phyloP scores from a whole-genome alignment of 2,329 filamentous ascomycete genomes.

The Venturia carpophila region DNA sequence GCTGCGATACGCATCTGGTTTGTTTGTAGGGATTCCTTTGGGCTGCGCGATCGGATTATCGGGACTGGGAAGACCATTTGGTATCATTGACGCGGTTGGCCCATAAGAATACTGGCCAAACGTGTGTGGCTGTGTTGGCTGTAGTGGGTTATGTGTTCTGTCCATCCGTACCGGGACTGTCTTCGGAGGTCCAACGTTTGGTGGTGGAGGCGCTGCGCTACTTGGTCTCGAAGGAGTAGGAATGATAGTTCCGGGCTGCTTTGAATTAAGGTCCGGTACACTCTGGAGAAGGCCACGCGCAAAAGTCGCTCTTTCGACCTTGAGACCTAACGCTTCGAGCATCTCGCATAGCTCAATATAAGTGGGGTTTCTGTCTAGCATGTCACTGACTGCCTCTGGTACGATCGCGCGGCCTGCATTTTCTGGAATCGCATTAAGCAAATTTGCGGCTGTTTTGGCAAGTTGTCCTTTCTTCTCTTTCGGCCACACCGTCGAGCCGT shows the following conservation, averaged over 20 bases:
- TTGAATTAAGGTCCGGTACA: conserved; percentile 31
- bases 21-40: not conserved
- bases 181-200: not conserved
- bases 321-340: conserved; percentile 43
- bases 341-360: conserved; percentile 49
- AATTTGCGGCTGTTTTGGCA: conserved; percentile 42
- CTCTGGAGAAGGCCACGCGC: conserved; percentile 44
- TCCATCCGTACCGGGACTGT: not conserved
- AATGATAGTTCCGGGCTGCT: conserved; percentile 1
- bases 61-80: conserved; percentile 7
- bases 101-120: not conserved
- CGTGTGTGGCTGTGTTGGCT: not conserved
- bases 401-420: conserved; percentile 36
- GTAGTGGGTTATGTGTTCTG: not conserved
- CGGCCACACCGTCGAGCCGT: conserved; percentile 41
- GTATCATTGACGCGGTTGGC: not conserved
- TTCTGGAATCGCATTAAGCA: conserved; percentile 36
- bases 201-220: conserved; percentile 1
- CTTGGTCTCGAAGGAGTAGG: conserved; percentile 1
- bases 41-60: not conserved
- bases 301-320: conserved; percentile 45
- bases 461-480: conserved; percentile 42
- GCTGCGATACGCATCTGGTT: conserved; percentile 4
- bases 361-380: conserved; percentile 47
- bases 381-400: conserved; percentile 35